Base-by-base conservation (phyloP, 2,329 filamentous ascomycete species). In the Plenodomus tracheiphilus region DNA sequence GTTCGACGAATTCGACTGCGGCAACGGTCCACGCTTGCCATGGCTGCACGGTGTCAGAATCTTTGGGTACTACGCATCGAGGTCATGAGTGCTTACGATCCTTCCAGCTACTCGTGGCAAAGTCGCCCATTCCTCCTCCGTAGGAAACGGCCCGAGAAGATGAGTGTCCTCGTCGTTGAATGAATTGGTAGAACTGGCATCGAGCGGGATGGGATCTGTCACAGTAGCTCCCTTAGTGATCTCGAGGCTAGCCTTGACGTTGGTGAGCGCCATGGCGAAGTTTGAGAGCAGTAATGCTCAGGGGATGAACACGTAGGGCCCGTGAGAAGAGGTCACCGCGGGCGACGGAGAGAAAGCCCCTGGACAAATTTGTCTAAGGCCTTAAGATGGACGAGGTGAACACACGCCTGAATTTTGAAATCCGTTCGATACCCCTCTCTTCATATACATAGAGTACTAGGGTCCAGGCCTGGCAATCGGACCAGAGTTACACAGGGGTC, bases 11-110 rank as follows among this genome's bases (percentile, higher is more conserved):
- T 46, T 72, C 70, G 37, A 73, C 67, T 28, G 56, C 59, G 41
- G 68, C 68, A 21, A 72, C 64, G 44, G 69, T 71, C 62, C 62
- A 72, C 2, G 65, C 69, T 25, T 62, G 65, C 64, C 68, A 68
- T 18, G 71, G 67, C 28, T 32, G 15, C 4, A 15, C 4, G 13
- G 11, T 32, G 8, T 32, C 15, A 32, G 11, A 32, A 11, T 32
- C 13, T 10, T n/a, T n/a, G n/a, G n/a, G n/a, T n/a, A n/a, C n/a
- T 15, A 11, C 6, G 11, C 28, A 11, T 4, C 22, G 13, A 32
- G 28, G 8, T 32, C 4, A 10, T 32, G 28, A 4, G 4, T 32
- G 28, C 28, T 32, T 32, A 32, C 28, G 21, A 73, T 72, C 17
- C 48, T 41, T 30, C 66, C 69, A 28, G 70, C 41, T 16, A 73